phyloP scores from a whole-genome alignment of 768 basidiomycete genomes.

The Termitomyces sp. region DNA sequence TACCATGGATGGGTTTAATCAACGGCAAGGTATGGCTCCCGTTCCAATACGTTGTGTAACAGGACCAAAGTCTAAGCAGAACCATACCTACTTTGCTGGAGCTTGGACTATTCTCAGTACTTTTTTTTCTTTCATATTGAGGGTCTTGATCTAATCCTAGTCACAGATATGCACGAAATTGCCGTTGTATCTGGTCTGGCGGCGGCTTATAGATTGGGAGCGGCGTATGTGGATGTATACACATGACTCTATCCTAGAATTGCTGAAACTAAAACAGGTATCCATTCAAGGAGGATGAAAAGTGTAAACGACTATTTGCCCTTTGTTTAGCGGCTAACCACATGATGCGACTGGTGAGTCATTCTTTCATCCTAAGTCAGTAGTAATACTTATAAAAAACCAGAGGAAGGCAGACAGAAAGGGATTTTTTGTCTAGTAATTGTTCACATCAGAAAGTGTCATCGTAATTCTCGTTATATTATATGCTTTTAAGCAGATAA shows the following conservation, averaged over 20 bases:
- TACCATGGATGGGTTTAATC: constrained; percentile 34
- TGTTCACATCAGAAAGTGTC: no score
- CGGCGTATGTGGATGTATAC: constrained; percentile 20
- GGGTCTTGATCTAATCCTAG: not conserved
- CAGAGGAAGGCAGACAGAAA: constrained; percentile 18
- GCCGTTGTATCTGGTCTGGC: constrained; percentile 34
- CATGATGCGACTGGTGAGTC: constrained; percentile 15
- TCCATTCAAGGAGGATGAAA: constrained; percentile 27
- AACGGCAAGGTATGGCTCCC: constrained; percentile 23
- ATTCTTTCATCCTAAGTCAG: not conserved
- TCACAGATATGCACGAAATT: constrained; percentile 31
- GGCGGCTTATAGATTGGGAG: constrained; percentile 33
- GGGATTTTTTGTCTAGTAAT: constrained; percentile 12
- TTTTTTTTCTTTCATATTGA: not conserved
- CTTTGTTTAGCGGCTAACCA: constrained; percentile 25
- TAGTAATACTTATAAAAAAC: not conserved
- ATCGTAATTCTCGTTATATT: not conserved
- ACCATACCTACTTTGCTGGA: constrained; percentile 30
- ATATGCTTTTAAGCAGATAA: not conserved
- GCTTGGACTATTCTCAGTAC: constrained; percentile 33
- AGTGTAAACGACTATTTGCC: constrained; percentile 24
- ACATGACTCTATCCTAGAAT: no score
- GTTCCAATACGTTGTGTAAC: not conserved
- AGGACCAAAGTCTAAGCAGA: constrained; percentile 4
- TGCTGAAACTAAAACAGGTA: constrained; percentile 12